Base-by-base conservation (phyloP, 306 rosid species). In the Psophocarpus tetragonolobus region DNA sequence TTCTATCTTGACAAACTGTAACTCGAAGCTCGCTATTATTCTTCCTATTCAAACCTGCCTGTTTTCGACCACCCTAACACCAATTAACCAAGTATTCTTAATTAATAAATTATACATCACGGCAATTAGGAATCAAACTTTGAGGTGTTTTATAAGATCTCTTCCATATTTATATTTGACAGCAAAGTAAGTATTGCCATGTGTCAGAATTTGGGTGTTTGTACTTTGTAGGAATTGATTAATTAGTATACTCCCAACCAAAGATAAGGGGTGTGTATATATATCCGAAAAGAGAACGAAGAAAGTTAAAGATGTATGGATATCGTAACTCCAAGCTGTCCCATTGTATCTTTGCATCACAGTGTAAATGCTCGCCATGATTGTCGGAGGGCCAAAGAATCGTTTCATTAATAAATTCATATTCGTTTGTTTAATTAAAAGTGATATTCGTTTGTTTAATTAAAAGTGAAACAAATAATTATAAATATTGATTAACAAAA, bases 291-390 rank as follows among this genome's bases (percentile, higher is more conserved):
- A 73, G 78, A 30, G 73, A 75, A 80, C 63, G 47, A 54, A 82
- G 73, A 67, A 72, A 73, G 69, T 23, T 42, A 73, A 80, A 76
- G 63, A 58, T 75, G 24, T 36, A 70, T 4, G 67, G 60, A 87
- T 54, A 84, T 54, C 53, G 86, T 81, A 82, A 85, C 61, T 81
- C 86, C 93, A 63, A 82, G 91, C 90, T 87, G 91, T 84, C 76
- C 44, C 33, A 67, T 69, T 75, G 83, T 67, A 54, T 77, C 79
- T 77, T 77, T 64, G 85, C 82, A 82, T 77, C 75, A 63, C 61
- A 6, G 24, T 80, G 87, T 82, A 89, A 85, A 85, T 89, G 91
- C 86, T 83, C 51, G 83, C 82, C 90, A 84, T 89, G 89, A 85
- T 87, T 84, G 87, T 81, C 90, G 90, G 84, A 67, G 68, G 24